Evolutionary conservation across 768 basidiomycete genomes (phyloP).

Genomic region (Lactifluus pinguis): DNA sequence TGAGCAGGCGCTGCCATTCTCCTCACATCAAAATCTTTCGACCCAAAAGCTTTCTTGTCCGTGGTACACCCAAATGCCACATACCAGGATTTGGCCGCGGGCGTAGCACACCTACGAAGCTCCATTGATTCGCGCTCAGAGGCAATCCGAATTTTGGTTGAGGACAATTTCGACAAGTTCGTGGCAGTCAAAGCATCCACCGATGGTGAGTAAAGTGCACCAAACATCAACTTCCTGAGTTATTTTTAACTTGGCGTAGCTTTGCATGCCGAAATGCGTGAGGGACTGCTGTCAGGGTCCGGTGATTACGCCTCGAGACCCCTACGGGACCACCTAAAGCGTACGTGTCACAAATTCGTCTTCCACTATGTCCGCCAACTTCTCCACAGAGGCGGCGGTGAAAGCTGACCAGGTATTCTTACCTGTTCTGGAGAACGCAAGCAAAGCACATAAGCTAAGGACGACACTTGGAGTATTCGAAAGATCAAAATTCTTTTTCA

Average conservation of each 20-base stretch:
- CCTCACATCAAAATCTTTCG: conserved; percentile 89
- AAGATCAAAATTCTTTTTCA: conserved; percentile 96
- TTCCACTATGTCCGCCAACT: neutral
- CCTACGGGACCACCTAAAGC: conserved; percentile 76
- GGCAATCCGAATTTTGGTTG: conserved; percentile 90
- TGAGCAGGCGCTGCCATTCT: conserved; percentile 65
- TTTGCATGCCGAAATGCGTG: conserved; percentile 86
- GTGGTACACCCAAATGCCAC: conserved; percentile 91
- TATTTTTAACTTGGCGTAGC: conserved; percentile 37
- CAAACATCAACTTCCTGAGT: neutral
- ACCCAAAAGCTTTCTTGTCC: conserved; percentile 89
- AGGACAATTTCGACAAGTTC: conserved; percentile 97
- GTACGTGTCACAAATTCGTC: conserved; percentile 34
- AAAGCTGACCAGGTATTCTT: conserved; percentile 95
- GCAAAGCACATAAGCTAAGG: conserved; percentile 87
- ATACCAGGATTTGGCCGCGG: conserved; percentile 80
- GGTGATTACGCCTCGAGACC: conserved; percentile 80
- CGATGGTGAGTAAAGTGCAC: conserved; percentile 51
- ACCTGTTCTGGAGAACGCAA: conserved; percentile 90
- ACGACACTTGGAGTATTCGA: conserved; percentile 94
- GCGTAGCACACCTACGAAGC: conserved; percentile 61
- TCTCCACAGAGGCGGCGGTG: conserved; percentile 63
- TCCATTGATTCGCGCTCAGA: conserved; percentile 88
- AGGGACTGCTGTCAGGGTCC: conserved; percentile 66
- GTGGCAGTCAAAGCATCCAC: conserved; percentile 95